Conservation (phyloP, 805 yeast genomes). For the Candida krabiensis region DNA sequence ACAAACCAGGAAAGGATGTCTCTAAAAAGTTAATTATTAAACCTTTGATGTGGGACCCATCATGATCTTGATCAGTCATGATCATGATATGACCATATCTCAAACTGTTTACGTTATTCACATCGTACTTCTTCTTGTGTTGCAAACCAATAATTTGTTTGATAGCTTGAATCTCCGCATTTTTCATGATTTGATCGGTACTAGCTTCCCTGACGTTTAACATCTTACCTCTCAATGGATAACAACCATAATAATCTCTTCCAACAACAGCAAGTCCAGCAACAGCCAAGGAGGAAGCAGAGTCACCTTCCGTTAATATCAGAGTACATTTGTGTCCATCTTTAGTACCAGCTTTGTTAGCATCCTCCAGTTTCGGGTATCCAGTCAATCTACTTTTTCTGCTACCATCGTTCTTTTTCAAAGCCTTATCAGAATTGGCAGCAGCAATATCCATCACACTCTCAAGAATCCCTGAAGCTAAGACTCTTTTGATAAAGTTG, state of each 20-base stretch:
- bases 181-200: constrained; percentile 90
- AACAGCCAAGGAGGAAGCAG: constrained; percentile 89
- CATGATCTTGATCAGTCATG: constrained; percentile 99
- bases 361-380: constrained; percentile 88
- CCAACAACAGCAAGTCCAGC: constrained; percentile 95
- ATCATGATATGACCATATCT: constrained; percentile 98
- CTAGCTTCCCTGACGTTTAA: constrained; percentile 95
- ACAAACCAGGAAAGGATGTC: constrained; percentile 89
- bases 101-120: constrained; percentile 63
- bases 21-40: constrained; percentile 90
- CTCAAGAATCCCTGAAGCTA: constrained; percentile 71
- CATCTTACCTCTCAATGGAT: constrained; percentile 92
- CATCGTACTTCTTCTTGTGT: constrained; percentile 76
- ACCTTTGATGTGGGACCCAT: constrained; percentile 98
- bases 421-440: constrained; percentile 82
- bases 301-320: constrained; percentile 95
- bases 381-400: constrained; percentile 84
- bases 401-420: constrained; percentile 86
- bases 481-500: constrained; percentile 66
- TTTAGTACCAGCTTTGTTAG: constrained; percentile 91
- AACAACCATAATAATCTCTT: constrained; percentile 91
- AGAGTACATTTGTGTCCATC: constrained; percentile 92
- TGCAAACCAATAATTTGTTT: constrained; percentile 95
- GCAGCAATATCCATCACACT: constrained; percentile 81
- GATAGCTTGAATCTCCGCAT: constrained; percentile 91